Base-by-base conservation (phyloP, 495 filamentous ascomycete species). In the Hamigera avellanea region DNA sequence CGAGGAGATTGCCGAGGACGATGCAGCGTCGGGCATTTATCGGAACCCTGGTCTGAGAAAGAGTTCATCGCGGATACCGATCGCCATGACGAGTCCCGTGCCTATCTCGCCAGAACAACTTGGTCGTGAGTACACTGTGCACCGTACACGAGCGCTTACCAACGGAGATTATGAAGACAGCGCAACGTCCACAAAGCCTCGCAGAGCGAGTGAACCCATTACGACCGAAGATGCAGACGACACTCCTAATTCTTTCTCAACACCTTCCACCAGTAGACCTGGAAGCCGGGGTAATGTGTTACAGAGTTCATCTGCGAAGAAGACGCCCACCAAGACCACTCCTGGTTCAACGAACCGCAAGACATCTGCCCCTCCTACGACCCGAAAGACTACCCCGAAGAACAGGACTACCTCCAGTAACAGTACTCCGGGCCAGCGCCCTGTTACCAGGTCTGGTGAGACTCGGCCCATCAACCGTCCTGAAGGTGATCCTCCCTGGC, bases 401-500 rank as follows among this genome's bases (percentile, higher is more conserved):
- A 50, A 51, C 19, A 61, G 66, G 29, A 49, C 59, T 12, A 44
- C 60, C 13, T 65, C 67, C 19, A 50, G 48, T 19, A 64, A 59
- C 35, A 49, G 32, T 16, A 45, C 39, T 25, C 42, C 26, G 59
- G 63, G 13, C 38, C 68, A 72, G 39, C 72, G 79, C 32, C 78
- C 81, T 9, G 75, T 73, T 32, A 83, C 82, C 8, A 68, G 76
- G 45, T 67, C 70, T 61, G 68, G 66, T 57, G 68, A 73, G 62
- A 58, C 50, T 51, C 67, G 67, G 58, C 69, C 67, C 59, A 53
- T 78, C 66, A 84, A 85, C 45, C 75, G 80, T 23, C 89, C 87
- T 9, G 93, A 96, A 62, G 93, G 91, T 12, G 89, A 95, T 35
- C 82, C 91, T 6, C 93, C 93, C 26, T 96, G 93, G 91, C 74